Base-by-base conservation (phyloP, 805 yeast genomes). In the Suhomyces emberorum region DNA sequence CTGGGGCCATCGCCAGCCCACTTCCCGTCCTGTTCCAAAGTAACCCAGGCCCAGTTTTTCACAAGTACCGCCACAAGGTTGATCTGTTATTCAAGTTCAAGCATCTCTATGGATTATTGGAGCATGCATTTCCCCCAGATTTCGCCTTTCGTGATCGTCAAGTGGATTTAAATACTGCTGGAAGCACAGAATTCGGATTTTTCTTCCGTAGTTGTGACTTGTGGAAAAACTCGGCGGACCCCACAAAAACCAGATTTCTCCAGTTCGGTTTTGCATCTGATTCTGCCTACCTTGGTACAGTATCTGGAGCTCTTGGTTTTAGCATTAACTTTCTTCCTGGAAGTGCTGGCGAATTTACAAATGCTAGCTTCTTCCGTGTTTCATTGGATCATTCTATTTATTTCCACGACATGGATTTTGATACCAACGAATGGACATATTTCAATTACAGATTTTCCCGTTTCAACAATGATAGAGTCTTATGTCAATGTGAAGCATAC, bases 301-400 rank as follows among this genome's bases (percentile, higher is more conserved):
- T 63, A 20, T 21, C 49, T 21, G 46, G 60, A 12, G 55, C 56
- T 0, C 38, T 64, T 15, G 63, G 63, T 10, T 26, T 38, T 10
- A 28, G 28, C 9, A 16, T 18, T 39, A 16, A 35, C 31, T 10
- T 21, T 6, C 5, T 8, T 12, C 15, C 27, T 6, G n/a, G 7
- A 8, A 37, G 8, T 9, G 9, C 7, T 7, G 22, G 22, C 7
- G 22, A 9, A 20, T 20, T 20, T 9, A 20, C 22, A 7, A 20
- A 20, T 20, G 14, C 22, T 15, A 23, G 7, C 3, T 63, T 58
- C 38, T 65, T 65, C 48, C 48, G 70, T 26, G 69, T 62, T 2
- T 57, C 65, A 26, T 52, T 65, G 34, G 71, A 65, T 42, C 71
- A 65, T 40, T 32, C 61, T 3, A 49, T 65, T 6, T 59, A 44